Base-by-base conservation (phyloP, 2,329 filamentous ascomycete genomes). In the Zarea fungicola region DNA sequence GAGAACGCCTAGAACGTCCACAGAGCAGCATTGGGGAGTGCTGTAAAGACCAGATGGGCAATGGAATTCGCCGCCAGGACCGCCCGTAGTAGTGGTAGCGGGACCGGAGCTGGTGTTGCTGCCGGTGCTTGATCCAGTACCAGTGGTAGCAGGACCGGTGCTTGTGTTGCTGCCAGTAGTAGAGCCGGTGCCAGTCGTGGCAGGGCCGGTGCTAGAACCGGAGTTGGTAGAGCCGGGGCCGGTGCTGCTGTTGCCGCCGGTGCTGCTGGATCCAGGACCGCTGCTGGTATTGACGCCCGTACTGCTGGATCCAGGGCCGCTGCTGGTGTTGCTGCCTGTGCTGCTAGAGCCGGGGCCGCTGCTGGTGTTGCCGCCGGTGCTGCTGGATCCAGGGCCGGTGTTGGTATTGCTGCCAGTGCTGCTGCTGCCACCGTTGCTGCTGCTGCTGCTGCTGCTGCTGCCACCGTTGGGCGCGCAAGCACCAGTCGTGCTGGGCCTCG, bases 1-100 rank as follows among this genome's bases (percentile, higher is more conserved):
- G 18, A 68, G 68, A 50, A 77, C 53, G 54, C 71, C 68, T 23
- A 77, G 65, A 26, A 77, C 64, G 52, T 77, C 66, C 42, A 69
- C 70, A 6, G 70, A 67, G 57, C 75, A 78, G 66, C 75, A 78
- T 42, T 68, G 64, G 5, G 70, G 58, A 32, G 55, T 65, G 48
- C 57, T 52, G 31, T 55, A 57, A 9, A 61, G 58, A 2, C 52
- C 53, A 4, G 19, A 18, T 7, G 55, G 47, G 52, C 62, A 63
- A 29, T 21, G 41, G 26, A 29, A 43, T 14, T 43, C 39, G 13
- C 39, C 37, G 11, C 31, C 29, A 14, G 23, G 19, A 14, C 32
- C 22, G 25, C 18, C 25, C 5, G 43, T 39, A 19, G 7, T 37
- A 34, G 25, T 46, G 19, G 34, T 16, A 14, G 32, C 18, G 22